These are phyloP conservation scores for Diophrys sp. DNA, from an alignment of 73 alveolate genomes.

Conservation along the genomic window DNA sequence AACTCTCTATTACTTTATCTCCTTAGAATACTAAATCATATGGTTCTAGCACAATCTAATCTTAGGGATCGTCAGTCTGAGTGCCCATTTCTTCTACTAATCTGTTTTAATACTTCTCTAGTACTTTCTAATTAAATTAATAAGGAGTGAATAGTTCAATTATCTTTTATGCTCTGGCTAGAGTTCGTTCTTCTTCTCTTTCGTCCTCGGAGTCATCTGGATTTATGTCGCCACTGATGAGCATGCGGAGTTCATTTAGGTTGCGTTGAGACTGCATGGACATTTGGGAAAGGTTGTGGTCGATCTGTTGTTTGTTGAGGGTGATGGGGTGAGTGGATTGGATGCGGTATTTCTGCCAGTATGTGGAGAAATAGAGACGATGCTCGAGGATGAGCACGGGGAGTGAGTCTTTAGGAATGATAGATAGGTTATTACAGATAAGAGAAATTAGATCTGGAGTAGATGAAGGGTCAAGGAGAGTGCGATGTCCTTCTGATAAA, in stretches of 20 bases:
- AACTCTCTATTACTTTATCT: background rate
- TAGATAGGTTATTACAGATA: background rate
- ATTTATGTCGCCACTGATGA: background rate
- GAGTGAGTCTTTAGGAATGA: background rate
- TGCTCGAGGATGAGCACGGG: background rate
- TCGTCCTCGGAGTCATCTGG: constrained; percentile 1
- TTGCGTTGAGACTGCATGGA: background rate
- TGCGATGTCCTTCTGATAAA: constrained; percentile 9
- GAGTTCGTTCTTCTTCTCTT: background rate
- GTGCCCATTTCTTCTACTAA: background rate
- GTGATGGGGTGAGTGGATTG: background rate
- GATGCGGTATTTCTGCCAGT: background rate
- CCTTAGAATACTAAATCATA: constrained; percentile 2
- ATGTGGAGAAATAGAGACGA: background rate
- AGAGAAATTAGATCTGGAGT: background rate
- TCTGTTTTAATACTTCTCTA: background rate
- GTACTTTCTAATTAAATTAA: background rate
- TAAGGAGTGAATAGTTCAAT: background rate
- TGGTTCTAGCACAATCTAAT: background rate
- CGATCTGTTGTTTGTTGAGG: background rate
- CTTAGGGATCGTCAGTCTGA: background rate
- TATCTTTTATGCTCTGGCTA: background rate
- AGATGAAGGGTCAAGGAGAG: constrained; percentile 6
- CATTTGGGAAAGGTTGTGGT: background rate
- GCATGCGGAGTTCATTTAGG: background rate